A percentile compares a stretch with the other conserved stretches of the same genome.
These are phyloP conservation scores for Myriosclerotinia curreyana DNA, from an alignment of 2,329 filamentous ascomycete genomes.

Conservation along the genomic window DNA sequence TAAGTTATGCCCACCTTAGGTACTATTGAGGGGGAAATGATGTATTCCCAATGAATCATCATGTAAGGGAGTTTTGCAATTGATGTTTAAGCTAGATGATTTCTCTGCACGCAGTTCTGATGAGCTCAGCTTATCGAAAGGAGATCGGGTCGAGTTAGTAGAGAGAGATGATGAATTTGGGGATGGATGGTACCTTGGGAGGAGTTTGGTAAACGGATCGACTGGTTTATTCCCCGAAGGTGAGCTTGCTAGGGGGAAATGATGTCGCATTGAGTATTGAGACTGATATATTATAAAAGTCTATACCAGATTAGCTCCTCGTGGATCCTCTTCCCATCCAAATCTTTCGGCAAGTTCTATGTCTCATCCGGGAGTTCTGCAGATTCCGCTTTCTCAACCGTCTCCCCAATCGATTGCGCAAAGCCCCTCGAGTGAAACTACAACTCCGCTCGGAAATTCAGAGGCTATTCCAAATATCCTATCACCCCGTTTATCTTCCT, in stretches of 20 bases:
- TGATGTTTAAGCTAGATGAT: constrained; percentile 60
- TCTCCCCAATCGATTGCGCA: constrained; percentile 3
- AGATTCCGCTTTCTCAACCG: constrained; percentile 18
- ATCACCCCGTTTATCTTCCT: neutral
- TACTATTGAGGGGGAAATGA: constrained; percentile 5
- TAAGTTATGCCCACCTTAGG: constrained; percentile 53
- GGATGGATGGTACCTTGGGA: constrained; percentile 80
- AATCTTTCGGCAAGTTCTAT: constrained; percentile 27
- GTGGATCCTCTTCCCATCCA: constrained; percentile 36
- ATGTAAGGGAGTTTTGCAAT: constrained; percentile 7
- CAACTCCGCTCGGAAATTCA: neutral
- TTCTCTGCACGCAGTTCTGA: constrained; percentile 89
- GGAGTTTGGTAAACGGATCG: constrained; percentile 68
- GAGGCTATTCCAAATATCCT: neutral
- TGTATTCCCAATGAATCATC: neutral
- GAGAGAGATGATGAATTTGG: constrained; percentile 87
- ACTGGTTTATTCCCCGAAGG: constrained; percentile 82
- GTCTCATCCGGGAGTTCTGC: constrained; percentile 23
- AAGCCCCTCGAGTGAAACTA: neutral
- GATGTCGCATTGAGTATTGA: constrained; percentile 5
- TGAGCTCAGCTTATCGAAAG: constrained; percentile 84
- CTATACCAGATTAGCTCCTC: constrained; percentile 40
- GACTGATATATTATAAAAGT: constrained; percentile 34
- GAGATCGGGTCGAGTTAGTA: constrained; percentile 77
- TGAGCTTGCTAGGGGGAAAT: constrained; percentile 39